These are phyloP conservation scores for Striga asiatica DNA, from an alignment of 257 asterid species.

Conservation along the genomic window DNA sequence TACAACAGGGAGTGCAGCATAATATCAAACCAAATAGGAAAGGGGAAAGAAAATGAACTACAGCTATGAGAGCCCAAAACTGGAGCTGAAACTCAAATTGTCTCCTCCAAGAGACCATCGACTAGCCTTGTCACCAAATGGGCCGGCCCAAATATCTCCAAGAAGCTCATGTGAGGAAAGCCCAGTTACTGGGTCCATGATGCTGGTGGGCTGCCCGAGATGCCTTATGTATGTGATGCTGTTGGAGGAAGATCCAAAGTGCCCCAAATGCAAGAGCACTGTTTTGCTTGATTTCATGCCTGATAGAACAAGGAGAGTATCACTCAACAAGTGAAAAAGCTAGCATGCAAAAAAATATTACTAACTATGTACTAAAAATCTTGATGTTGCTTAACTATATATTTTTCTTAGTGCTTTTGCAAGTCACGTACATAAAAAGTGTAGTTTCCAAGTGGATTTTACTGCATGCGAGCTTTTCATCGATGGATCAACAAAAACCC, in stretches of 20 bases:
- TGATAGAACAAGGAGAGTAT: conserved; percentile 20
- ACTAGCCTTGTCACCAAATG: conserved; percentile 5
- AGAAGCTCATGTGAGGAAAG: conserved; percentile 29
- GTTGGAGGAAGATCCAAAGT: conserved; percentile 30
- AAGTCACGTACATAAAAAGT: no score
- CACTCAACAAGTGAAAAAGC: conserved; percentile 13
- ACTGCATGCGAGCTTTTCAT: no score
- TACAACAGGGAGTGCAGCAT: no score
- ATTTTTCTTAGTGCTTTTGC: no score
- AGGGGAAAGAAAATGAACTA: conserved; percentile 20
- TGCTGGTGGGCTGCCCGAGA: conserved; percentile 36
- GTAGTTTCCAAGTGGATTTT: no score
- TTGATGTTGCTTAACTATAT: neutral
- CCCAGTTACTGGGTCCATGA: conserved; percentile 24
- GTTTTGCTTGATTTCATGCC: conserved; percentile 46
- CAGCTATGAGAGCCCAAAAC: conserved; percentile 21
- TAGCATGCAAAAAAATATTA: neutral
- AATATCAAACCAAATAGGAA: no score
- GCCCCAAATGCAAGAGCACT: conserved; percentile 47
- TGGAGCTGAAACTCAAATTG: conserved; percentile 32
- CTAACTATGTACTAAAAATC: neutral
- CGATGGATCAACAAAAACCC: no score
- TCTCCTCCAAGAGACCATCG: conserved; percentile 27
- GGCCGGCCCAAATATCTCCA: conserved; percentile 24
- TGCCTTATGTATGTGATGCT: conserved; percentile 40